These are phyloP conservation scores for Wallacemonas sp. DNA, from an alignment of 208 protist genomes.

Conservation along the genomic window DNA sequence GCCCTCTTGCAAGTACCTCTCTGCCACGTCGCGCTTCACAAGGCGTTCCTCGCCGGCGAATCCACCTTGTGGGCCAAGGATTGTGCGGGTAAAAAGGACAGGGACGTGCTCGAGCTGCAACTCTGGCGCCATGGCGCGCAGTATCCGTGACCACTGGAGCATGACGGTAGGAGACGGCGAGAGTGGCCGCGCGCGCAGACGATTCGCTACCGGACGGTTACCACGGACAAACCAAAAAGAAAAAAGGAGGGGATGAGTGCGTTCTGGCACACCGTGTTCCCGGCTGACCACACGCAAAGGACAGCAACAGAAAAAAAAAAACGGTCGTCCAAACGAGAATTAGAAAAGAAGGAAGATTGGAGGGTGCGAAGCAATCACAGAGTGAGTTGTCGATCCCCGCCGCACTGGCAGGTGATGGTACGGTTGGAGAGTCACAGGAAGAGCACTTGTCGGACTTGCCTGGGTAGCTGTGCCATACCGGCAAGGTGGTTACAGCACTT, in stretches of 20 bases:
- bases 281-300: not conserved
- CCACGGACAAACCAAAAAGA: conserved; percentile 3
- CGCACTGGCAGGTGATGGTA: no score
- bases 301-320: not conserved
- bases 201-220: no score
- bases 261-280: not conserved
- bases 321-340: not conserved
- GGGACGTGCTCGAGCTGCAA: conserved; percentile 88
- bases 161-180: conserved; percentile 33
- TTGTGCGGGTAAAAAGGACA: conserved; percentile 84
- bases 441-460: no score
- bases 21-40: conserved; percentile 85
- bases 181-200: no score
- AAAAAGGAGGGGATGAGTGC: no score
- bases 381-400: no score
- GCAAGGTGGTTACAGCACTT: no score
- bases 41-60: conserved; percentile 90
- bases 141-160: conserved; percentile 62
- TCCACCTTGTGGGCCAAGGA: conserved; percentile 85
- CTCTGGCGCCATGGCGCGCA: conserved; percentile 84
- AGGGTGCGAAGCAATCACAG: no score
- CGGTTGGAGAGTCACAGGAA: no score
- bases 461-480: no score
- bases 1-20: conserved; percentile 77
- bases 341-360: not conserved